Percentiles rank a stretch among this genome's conserved stretches.
Evolutionary conservation across 768 basidiomycete species (phyloP).

Genomic region (Boletus sensibilis): DNA sequence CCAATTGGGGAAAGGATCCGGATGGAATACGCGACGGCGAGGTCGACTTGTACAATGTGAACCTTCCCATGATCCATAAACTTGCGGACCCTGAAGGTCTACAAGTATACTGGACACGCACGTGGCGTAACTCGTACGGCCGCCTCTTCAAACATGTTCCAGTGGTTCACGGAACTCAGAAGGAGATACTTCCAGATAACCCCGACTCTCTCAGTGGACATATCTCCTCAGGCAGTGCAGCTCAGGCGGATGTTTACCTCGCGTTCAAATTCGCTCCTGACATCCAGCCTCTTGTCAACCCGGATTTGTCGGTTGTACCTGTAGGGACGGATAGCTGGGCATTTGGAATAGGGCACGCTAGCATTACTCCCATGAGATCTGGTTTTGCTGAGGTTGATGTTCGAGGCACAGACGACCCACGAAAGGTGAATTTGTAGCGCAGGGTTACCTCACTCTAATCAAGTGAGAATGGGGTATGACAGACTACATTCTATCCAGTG

Average conservation of each 20-base stretch:
- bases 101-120: constrained; percentile 72
- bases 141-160: constrained; percentile 64
- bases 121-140: constrained; percentile 87
- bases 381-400: constrained; percentile 58
- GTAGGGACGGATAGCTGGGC: constrained; percentile 84
- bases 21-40: constrained; percentile 56
- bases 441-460: constrained; percentile 38
- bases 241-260: constrained; percentile 38
- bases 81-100: constrained; percentile 60
- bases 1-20: constrained; percentile 78
- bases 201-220: constrained; percentile 39
- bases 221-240: neutral
- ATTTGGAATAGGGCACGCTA: constrained; percentile 62
- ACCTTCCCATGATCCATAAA: constrained; percentile 77
- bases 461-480: neutral
- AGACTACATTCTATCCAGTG: constrained; percentile 8
- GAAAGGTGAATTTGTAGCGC: constrained; percentile 35
- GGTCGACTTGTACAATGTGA: constrained; percentile 83
- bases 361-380: constrained; percentile 76
- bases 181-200: constrained; percentile 38
- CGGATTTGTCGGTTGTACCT: constrained; percentile 57
- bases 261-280: constrained; percentile 77
- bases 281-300: constrained; percentile 65
- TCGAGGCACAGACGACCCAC: neutral
- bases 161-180: constrained; percentile 17